Percentiles rank a stretch among this genome's conserved stretches.
These are phyloP conservation scores for Cyclotella cryptica DNA, from an alignment of 108 stramenopile species.

Conservation along the genomic window DNA sequence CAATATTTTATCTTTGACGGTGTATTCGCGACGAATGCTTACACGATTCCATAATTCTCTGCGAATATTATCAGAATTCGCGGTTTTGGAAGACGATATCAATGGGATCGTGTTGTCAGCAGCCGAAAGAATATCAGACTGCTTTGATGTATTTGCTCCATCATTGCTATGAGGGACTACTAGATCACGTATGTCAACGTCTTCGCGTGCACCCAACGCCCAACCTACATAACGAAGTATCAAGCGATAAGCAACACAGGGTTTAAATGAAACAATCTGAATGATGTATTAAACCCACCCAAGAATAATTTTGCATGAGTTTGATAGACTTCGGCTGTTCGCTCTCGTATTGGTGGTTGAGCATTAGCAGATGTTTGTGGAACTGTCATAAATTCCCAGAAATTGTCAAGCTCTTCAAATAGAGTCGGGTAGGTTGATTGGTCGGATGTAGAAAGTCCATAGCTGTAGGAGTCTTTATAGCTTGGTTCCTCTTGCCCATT, in stretches of 20 bases:
- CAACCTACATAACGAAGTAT: neutral
- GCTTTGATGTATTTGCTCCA: neutral
- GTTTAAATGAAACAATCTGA: neutral
- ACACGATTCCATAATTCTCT: constrained; percentile 31
- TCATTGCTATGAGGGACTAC: neutral
- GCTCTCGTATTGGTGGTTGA: constrained; percentile 73
- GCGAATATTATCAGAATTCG: constrained; percentile 18
- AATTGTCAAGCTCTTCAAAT: constrained; percentile 64
- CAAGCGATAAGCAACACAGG: neutral
- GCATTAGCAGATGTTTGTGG: constrained; percentile 60
- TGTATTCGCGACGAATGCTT: neutral
- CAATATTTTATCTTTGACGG: neutral
- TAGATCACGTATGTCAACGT: constrained; percentile 6
- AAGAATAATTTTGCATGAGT: constrained; percentile 80
- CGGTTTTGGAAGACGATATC: constrained; percentile 20
- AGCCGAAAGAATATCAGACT: neutral
- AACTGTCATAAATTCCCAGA: constrained; percentile 78
- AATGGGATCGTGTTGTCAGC: constrained; percentile 11
- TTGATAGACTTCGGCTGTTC: constrained; percentile 82
- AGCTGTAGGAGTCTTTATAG: constrained; percentile 51
- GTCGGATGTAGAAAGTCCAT: constrained; percentile 60
- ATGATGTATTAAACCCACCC: constrained; percentile 55
- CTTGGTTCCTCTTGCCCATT: neutral
- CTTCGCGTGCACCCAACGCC: constrained; percentile 14
- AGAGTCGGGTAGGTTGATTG: constrained; percentile 58